Percentiles rank a stretch among this genome's conserved stretches.
These are phyloP conservation scores for Marasmius tenuissimus DNA, from an alignment of 1,284 basidiomycete species.

Conservation along the genomic window DNA sequence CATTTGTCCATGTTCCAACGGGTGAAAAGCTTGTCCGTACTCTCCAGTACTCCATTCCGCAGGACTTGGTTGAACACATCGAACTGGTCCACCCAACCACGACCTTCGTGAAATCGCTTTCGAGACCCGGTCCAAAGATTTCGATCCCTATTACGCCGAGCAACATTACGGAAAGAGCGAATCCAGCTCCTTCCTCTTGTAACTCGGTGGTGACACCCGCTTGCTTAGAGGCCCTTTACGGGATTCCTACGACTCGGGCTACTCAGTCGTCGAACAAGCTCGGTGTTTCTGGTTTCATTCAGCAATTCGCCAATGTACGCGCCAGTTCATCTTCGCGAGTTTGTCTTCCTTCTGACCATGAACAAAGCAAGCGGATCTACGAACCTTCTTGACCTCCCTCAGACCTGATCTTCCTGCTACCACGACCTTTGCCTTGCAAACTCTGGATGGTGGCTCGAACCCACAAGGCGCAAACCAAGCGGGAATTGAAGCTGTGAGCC, in stretches of 20 bases:
- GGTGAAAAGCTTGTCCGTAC: constrained; percentile 34
- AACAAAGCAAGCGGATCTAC: constrained; percentile 17
- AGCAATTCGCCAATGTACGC: constrained; percentile 23
- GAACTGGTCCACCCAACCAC: constrained; percentile 41
- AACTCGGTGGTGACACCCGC: constrained; percentile 23
- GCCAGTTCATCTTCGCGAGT: neutral
- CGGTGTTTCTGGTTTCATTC: constrained; percentile 31
- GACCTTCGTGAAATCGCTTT: constrained; percentile 16
- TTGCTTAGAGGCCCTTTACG: constrained; percentile 30
- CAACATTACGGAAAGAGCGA: constrained; percentile 17
- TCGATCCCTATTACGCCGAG: constrained; percentile 11
- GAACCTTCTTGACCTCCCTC: constrained; percentile 20
- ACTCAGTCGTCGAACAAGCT: constrained; percentile 27
- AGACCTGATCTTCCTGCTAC: constrained; percentile 30
- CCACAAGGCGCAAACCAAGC: constrained; percentile 28
- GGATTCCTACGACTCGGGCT: constrained; percentile 29
- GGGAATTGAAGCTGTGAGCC: constrained; percentile 28
- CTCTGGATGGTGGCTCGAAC: constrained; percentile 28
- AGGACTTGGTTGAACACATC: constrained; percentile 34
- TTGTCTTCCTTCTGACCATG: neutral
- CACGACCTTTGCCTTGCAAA: constrained; percentile 30
- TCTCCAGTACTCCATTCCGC: constrained; percentile 41
- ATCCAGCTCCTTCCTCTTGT: constrained; percentile 20
- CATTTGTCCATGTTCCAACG: constrained; percentile 34
- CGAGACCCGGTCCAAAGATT: constrained; percentile 12